Base-by-base conservation (phyloP, 2,329 filamentous ascomycete genomes). In the Ophiostoma ulmi region DNA sequence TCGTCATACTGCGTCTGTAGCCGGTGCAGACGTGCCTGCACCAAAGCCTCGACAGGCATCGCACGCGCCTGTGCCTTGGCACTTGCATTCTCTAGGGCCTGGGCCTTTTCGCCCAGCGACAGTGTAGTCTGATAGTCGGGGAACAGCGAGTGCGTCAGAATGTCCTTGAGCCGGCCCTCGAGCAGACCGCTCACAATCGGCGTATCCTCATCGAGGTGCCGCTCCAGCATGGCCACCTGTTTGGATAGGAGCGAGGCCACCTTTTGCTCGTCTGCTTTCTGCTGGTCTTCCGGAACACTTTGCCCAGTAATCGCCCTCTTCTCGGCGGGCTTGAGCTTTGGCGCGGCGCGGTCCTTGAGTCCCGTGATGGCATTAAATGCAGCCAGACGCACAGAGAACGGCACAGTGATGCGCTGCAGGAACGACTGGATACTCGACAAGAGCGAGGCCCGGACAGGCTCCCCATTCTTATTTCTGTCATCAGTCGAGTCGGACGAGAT, bases 161-260 rank as follows among this genome's bases (percentile, higher is more conserved):
- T 67, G 1, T 69, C 67, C 36, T 70, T 72, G 41, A 73, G 69
- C 2, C 55, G 67, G 61, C 20, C 44, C 52, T 73, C 72, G 20
- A 73, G 68, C 13, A 71, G 52, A 11, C 35, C 35, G 26, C 48
- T 58, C 48, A 73, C 72, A 22, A 69, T 67, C 1, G 70, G 66
- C 55, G 69, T 70, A 36, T 74, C 73, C 3, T 70, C 72, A 31
- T 17, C 17, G 26, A 72, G 22, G 67, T 69, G 69, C 4, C 67
- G 73, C 41, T 72, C 71, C 10, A 74, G 66, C 31, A 70, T 65
- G 13, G 44, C 14, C 0, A 63, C 68, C 41, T 72, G 66, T 35
- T 68, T 55, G 5, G 67, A 61, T 7, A 69, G 36, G 3, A 20
- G 31, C 14, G 38, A 1, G 14, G 41, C 36, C 26, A 26, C 41